Evolutionary conservation across 2,329 filamentous ascomycete genomes (phyloP).

Genomic region (Fusarium subglutinans): DNA sequence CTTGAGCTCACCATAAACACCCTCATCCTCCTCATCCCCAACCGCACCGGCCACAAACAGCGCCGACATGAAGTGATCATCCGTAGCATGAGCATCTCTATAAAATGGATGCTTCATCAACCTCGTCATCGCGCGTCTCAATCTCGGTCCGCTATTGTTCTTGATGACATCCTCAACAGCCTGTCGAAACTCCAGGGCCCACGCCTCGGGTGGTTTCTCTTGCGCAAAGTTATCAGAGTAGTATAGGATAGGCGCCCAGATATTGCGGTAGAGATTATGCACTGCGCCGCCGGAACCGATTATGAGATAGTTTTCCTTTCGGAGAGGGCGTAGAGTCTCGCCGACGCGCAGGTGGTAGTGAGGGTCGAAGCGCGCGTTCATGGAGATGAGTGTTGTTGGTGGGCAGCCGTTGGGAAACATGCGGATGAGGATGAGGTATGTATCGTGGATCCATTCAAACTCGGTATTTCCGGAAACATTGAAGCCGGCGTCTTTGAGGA

Average conservation of each 20-base stretch:
- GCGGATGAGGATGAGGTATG: constrained; percentile 72
- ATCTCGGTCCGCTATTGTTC: constrained; percentile 52
- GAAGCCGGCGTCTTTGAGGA: constrained; percentile 62
- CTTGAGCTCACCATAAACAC: constrained; percentile 53
- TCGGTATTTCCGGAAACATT: constrained; percentile 59
- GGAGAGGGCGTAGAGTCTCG: constrained; percentile 9
- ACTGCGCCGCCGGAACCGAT: constrained; percentile 70
- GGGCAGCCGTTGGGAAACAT: constrained; percentile 75
- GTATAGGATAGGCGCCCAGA: constrained; percentile 69
- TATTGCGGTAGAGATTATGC: constrained; percentile 75
- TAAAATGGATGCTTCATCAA: constrained; percentile 75
- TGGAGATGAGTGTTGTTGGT: constrained; percentile 61
- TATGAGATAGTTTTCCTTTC: constrained; percentile 53
- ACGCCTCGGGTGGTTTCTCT: constrained; percentile 45
- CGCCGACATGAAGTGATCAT: constrained; percentile 75
- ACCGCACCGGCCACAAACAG: constrained; percentile 69
- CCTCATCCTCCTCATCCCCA: constrained; percentile 58
- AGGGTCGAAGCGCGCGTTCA: constrained; percentile 38
- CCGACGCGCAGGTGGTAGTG: constrained; percentile 40
- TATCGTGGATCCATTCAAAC: constrained; percentile 80
- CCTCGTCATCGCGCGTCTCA: constrained; percentile 65
- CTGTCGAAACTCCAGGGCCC: constrained; percentile 73
- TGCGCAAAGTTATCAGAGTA: constrained; percentile 25
- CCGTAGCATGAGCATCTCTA: constrained; percentile 73
- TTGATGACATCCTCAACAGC: constrained; percentile 67